Conservation (phyloP, 192 early-diverging fungal genomes). For the Diversispora eburnea region DNA sequence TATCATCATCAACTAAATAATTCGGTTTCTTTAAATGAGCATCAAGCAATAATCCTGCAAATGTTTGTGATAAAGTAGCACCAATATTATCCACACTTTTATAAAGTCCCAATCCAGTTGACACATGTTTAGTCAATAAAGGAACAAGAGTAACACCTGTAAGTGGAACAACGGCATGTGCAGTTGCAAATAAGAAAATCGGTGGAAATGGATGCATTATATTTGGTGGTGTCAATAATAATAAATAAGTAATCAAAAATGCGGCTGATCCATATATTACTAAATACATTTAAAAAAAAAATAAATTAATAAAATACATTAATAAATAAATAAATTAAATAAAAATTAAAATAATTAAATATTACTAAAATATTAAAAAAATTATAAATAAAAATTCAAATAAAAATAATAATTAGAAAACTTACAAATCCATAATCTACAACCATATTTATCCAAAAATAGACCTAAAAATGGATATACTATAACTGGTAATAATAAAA, state of each 20-base stretch:
- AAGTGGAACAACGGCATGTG: conserved; percentile 34
- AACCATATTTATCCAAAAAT: conserved; percentile 64
- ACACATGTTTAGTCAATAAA: conserved; percentile 41
- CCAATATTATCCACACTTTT: conserved; percentile 45
- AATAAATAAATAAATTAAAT: too few relatives aligned
- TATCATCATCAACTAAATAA: conserved; percentile 4
- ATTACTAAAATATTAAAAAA: background rate
- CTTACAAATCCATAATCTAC: conserved; percentile 52
- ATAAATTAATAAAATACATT: background rate
- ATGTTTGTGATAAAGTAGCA: conserved; percentile 39
- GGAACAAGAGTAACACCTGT: conserved; percentile 44
- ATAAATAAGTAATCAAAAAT: conserved; percentile 10
- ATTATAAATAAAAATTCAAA: conserved; percentile 5
- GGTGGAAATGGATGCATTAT: conserved; percentile 40
- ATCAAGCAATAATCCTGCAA: conserved; percentile 41
- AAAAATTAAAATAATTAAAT: too few relatives aligned
- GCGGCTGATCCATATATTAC: conserved; percentile 9
- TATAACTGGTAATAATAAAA: conserved; percentile 64
- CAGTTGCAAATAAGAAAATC: conserved; percentile 42
- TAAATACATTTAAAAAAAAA: background rate
- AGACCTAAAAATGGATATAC: conserved; percentile 69
- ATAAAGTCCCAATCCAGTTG: conserved; percentile 42
- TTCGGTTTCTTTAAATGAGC: conserved; percentile 3
- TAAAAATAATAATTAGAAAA: too few relatives aligned
- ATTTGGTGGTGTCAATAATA: conserved; percentile 4